phyloP scores from a whole-genome alignment of 2,329 filamentous ascomycete species.

The Penicillium sp. region DNA sequence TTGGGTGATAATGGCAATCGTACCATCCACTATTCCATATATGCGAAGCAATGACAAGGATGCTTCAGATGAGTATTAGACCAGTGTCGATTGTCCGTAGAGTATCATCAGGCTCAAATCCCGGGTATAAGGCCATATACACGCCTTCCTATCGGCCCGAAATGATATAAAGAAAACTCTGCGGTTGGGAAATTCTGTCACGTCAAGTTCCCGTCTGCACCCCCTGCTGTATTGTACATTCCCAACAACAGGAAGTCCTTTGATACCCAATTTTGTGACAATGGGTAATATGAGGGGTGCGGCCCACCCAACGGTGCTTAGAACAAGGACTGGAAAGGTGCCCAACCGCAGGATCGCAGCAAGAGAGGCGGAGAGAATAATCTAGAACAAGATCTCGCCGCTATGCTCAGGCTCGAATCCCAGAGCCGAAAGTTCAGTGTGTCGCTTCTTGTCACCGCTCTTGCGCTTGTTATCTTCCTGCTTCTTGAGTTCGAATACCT shows the following conservation, averaged over 20 bases:
- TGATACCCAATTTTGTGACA: not conserved
- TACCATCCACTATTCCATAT: not conserved
- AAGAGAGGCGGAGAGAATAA: not conserved
- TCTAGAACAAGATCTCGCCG: conserved; percentile 70
- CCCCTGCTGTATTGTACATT: not conserved
- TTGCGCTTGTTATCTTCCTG: conserved; percentile 69
- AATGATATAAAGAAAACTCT: not conserved
- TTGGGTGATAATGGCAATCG: not conserved
- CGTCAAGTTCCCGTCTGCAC: not conserved
- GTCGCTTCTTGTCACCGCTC: conserved; percentile 68
- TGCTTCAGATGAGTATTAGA: not conserved
- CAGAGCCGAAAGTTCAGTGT: conserved; percentile 70
- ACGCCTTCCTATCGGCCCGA: not conserved
- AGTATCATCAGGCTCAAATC: not conserved
- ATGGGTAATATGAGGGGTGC: not conserved
- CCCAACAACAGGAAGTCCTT: not conserved
- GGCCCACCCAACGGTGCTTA: not conserved
- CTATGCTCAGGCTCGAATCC: conserved; percentile 87
- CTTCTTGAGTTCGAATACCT: conserved; percentile 72
- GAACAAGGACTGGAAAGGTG: not conserved
- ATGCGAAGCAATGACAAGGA: not conserved
- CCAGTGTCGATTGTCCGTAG: not conserved
- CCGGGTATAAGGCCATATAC: not conserved
- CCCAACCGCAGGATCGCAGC: conserved; percentile 1
- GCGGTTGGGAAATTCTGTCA: not conserved